Conservation (phyloP, 2,329 filamentous ascomycete genomes). For the Xylariaceae sp. region DNA sequence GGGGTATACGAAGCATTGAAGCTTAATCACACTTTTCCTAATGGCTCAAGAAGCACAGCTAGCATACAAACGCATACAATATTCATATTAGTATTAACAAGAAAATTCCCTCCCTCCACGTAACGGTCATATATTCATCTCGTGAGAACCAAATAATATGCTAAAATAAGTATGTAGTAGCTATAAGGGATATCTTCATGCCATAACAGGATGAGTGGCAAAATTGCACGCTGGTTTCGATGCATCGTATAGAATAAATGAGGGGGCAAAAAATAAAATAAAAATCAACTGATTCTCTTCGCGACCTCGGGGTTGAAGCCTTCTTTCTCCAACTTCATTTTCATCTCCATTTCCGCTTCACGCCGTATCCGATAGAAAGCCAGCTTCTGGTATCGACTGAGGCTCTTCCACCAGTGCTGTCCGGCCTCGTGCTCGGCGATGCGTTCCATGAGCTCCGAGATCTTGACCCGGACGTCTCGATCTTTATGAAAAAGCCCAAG, state of each 20-base stretch:
- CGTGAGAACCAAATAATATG: background rate
- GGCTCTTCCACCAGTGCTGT: slow-evolving; percentile 85
- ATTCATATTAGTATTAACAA: slow-evolving; percentile 9
- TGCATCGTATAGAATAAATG: slow-evolving; percentile 5
- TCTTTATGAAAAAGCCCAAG: slow-evolving; percentile 92
- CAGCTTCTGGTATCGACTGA: slow-evolving; percentile 88
- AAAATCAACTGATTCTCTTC: slow-evolving; percentile 54
- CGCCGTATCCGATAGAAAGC: slow-evolving; percentile 81
- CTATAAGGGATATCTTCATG: slow-evolving; percentile 27
- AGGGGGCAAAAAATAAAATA: background rate
- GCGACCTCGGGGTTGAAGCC: slow-evolving; percentile 49
- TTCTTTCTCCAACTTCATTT: slow-evolving; percentile 53
- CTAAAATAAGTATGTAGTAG: slow-evolving; percentile 13
- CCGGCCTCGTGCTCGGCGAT: slow-evolving; percentile 88
- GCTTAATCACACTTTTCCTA: too few relatives aligned
- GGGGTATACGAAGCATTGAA: too few relatives aligned
- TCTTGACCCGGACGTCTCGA: slow-evolving; percentile 75
- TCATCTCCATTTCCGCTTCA: slow-evolving; percentile 62
- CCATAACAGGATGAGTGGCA: background rate
- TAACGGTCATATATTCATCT: background rate
- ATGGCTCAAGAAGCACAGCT: slow-evolving; percentile 4
- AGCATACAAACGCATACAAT: slow-evolving; percentile 5
- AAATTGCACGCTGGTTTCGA: slow-evolving; percentile 1
- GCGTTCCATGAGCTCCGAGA: slow-evolving; percentile 80
- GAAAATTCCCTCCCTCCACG: background rate